These are phyloP conservation scores for Globisporangium viniferum DNA, from an alignment of 352 stramenopile genomes.

Conservation along the genomic window DNA sequence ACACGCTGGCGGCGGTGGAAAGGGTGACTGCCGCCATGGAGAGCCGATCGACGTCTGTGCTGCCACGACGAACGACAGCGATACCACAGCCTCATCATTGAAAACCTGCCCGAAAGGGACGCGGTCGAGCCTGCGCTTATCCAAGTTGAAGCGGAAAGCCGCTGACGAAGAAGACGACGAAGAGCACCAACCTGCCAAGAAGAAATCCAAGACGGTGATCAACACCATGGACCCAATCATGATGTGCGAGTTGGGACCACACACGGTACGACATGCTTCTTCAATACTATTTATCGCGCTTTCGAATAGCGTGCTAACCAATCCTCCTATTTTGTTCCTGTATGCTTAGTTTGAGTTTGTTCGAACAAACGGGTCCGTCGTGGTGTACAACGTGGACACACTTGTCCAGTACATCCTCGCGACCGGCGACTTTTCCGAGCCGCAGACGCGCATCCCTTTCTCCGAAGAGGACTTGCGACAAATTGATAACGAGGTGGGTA, in stretches of 20 bases:
- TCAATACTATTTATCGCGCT: background rate
- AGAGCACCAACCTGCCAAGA: slow-evolving; percentile 24
- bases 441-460: slow-evolving; percentile 85
- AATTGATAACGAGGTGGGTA: slow-evolving; percentile 63
- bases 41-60: background rate
- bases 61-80: background rate
- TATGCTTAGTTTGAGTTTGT: slow-evolving; percentile 77
- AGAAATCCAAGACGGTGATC: slow-evolving; percentile 58
- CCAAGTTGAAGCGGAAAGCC: slow-evolving; percentile 54
- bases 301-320: slow-evolving; percentile 8
- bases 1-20: background rate
- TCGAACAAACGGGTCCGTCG: slow-evolving; percentile 75
- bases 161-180: slow-evolving; percentile 22
- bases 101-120: slow-evolving; percentile 23
- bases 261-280: slow-evolving; percentile 53
- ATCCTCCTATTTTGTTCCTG: background rate
- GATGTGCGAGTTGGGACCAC: slow-evolving; percentile 65
- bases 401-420: slow-evolving; percentile 87
- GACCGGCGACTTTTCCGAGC: slow-evolving; percentile 88
- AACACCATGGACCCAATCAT: slow-evolving; percentile 89
- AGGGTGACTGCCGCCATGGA: background rate
- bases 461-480: slow-evolving; percentile 72
- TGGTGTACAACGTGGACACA: slow-evolving; percentile 85
- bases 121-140: slow-evolving; percentile 55
- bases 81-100: background rate